phyloP scores from a whole-genome alignment of 306 rosid genomes.

The Fragaria nilgerrensis region DNA sequence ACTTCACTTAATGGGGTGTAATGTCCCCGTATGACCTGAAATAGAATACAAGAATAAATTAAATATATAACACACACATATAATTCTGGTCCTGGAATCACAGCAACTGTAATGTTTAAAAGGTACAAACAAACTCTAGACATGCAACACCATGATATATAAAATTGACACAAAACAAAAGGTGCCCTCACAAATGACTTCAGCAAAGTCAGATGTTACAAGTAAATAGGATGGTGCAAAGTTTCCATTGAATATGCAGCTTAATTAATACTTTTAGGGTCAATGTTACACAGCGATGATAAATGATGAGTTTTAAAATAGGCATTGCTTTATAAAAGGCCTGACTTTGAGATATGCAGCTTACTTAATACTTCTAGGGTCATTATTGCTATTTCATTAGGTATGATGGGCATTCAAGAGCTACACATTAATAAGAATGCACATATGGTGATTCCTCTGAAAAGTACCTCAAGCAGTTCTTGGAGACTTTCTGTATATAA shows the following conservation, averaged over 20 bases:
- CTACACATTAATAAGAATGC: slow-evolving; percentile 18
- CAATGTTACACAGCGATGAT: background rate
- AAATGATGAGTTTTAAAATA: background rate
- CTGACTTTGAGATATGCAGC: background rate
- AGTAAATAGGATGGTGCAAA: background rate
- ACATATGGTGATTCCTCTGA: slow-evolving; percentile 16
- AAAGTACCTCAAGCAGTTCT: slow-evolving; percentile 72
- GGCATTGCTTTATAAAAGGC: background rate
- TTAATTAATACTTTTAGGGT: too few relatives aligned
- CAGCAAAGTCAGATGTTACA: background rate
- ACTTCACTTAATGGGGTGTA: slow-evolving; percentile 53
- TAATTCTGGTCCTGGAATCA: background rate
- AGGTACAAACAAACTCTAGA: background rate
- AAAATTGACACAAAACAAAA: background rate
- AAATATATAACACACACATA: background rate
- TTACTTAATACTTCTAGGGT: background rate
- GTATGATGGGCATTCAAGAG: slow-evolving; percentile 11
- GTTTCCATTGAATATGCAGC: too few relatives aligned
- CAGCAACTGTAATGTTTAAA: background rate
- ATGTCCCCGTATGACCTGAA: slow-evolving; percentile 63
- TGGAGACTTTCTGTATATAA: slow-evolving; percentile 50
- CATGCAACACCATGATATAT: background rate
- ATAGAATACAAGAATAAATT: slow-evolving; percentile 6
- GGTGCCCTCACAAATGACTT: background rate
- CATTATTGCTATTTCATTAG: background rate